Evolutionary conservation across 2,329 filamentous ascomycete species (phyloP), one percentile per base, ranked within the genome.

Genomic region (Septoria petroselini): DNA sequence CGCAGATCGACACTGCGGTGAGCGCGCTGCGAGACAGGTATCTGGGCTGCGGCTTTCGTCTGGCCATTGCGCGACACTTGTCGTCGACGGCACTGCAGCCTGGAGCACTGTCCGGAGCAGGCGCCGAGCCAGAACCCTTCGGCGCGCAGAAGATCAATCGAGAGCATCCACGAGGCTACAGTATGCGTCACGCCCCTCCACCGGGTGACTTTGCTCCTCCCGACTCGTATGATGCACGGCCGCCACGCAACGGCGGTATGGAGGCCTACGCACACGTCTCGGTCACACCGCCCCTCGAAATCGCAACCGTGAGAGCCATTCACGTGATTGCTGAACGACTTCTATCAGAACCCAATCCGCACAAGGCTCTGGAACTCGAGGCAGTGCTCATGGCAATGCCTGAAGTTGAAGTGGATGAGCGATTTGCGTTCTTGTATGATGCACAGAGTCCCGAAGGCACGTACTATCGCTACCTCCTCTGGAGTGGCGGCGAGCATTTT

Each of bases 371-470:
- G 0, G 88, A 93, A 63, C 94, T 95, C 53, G 93, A 98, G 69
- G 90, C 91, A 4, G 75, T 95, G 2, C 77, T 98, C 5, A 97
- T 97, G 93, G 85, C 84, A 41, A 78, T 88, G 14, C 81, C 86
- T 0, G 83, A 90, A 47, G 86, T 97, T 1, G 88, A 95, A 65
- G 79, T 78, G 33, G 88, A 95, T 52, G 88, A 95, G 67, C 90
- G 85, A 58, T 97, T 91, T 83, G 86, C 90, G 0, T 98, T 91
- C 87, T 76, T 98, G 4, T 98, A 88, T 84, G 86, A 97, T 67
- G 80, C 90, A 15, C 80, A 84, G 58, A 91, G 84, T 62, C 76
- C 78, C 55, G 90, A 83, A 19, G 91, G 86, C 12, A 80, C 94
- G 12, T 98, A 91, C 79, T 97, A 97, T 68, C 83, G 93, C 35